Evolutionary conservation across 2,329 filamentous ascomycete genomes (phyloP), one percentile per base, ranked within the genome.

Genomic region (Botrytis elliptica): DNA sequence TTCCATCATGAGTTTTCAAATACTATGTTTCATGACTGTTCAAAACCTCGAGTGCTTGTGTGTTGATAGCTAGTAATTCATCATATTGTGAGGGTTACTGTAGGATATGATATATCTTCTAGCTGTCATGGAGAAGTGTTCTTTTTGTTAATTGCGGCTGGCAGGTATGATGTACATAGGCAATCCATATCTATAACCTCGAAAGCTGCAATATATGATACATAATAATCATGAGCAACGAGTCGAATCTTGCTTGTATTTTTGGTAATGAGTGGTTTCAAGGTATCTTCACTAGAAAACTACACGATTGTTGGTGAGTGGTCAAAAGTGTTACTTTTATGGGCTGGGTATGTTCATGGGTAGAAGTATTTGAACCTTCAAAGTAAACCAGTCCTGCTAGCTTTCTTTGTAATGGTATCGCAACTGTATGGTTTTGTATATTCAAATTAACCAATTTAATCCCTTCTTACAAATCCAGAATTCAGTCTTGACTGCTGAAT

Each of bases 141-240:
- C 22, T 55, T 55, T 16, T 55, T 12, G 9, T 1, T n/a, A 16
- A 16, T 1, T 14, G n/a, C 25, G 6, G 14, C n/a, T 55, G 25
- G 49, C 3, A 3, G 8, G 12, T 16, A 2, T n/a, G 3, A 16
- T 7, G 4, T 14, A 44, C 7, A 16, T n/a, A n/a, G n/a, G 3
- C 7, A 12, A 14, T 29, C 12, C 12, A 14, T n/a, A 55, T 55
- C 14, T 29, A n/a, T 3, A n/a, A 14, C 1, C 5, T 8, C 12
- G 49, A n/a, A 29, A 25, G 40, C 12, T 0, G 40, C 16, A 42
- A 42, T 42, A 42, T 12, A 42, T 42, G 12, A 42, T 4, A 42
- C 40, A 16, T 14, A 14, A 14, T 42, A 16, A 42, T 5, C 14
- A 16, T 16, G 12, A n/a, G 49, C 22, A 2, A n/a, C n/a, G 5